phyloP scores from a whole-genome alignment of 108 stramenopile genomes.

The Skeletonema menzelii region DNA sequence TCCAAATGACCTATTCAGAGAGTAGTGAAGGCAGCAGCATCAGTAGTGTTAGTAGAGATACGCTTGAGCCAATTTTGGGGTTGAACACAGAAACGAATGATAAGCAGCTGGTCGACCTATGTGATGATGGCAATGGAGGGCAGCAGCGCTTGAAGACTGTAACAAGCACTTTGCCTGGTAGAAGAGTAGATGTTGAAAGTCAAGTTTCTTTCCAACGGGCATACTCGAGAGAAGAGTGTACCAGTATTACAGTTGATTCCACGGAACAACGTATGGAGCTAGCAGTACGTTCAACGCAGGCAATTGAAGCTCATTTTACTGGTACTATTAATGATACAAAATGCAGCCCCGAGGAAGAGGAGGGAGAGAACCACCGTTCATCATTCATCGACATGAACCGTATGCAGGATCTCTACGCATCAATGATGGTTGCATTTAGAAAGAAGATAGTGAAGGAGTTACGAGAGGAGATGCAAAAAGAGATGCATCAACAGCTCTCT shows the following conservation, averaged over 20 bases:
- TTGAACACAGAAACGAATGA: neutral
- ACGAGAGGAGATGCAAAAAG: slow-evolving; percentile 10
- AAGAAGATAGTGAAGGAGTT: slow-evolving; percentile 15
- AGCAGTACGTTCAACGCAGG: neutral
- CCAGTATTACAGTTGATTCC: neutral
- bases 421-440: slow-evolving; percentile 18
- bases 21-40: neutral
- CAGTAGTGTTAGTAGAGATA: neutral
- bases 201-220: neutral
- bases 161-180: neutral
- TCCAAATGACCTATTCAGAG: neutral
- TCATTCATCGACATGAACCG: slow-evolving; percentile 15
- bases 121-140: neutral
- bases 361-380: slow-evolving; percentile 20
- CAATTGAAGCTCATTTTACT: too few relatives aligned
- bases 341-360: slow-evolving; percentile 16
- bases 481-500: slow-evolving; percentile 14
- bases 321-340: neutral
- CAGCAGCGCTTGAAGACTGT: neutral
- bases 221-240: neutral
- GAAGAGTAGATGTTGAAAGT: neutral
- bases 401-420: slow-evolving; percentile 20
- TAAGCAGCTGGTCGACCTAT: neutral
- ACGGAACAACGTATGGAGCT: neutral
- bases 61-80: neutral